Conservation (phyloP, 2,329 filamentous ascomycete genomes). For the Waltergamsia citrina region DNA sequence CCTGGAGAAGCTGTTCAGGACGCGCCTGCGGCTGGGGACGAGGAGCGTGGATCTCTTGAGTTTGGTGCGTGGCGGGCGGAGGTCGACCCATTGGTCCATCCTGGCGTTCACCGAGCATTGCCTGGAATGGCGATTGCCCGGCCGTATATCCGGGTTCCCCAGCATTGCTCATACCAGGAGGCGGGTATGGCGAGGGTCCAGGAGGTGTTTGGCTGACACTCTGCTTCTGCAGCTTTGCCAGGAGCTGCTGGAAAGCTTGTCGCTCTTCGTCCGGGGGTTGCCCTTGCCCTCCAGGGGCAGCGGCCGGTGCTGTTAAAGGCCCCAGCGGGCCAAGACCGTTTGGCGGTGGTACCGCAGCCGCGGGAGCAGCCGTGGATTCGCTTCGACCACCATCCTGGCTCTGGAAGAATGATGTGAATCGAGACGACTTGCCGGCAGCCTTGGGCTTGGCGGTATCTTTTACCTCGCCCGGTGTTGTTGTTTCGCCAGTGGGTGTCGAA, state of each 20-base stretch:
- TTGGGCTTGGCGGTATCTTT: constrained; percentile 38
- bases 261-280: constrained; percentile 56
- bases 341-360: constrained; percentile 1
- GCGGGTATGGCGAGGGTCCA: constrained; percentile 30
- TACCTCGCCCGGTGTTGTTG: constrained; percentile 42
- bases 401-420: constrained; percentile 74
- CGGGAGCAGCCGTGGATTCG: background rate
- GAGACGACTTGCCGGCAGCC: constrained; percentile 57
- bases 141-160: constrained; percentile 20
- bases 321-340: constrained; percentile 4
- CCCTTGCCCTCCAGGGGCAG: no score
- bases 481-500: constrained; percentile 28
- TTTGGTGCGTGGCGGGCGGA: constrained; percentile 26
- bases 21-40: constrained; percentile 41
- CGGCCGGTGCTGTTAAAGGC: background rate
- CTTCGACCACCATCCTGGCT: constrained; percentile 1
- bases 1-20: constrained; percentile 51
- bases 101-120: constrained; percentile 30
- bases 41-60: constrained; percentile 44
- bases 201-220: constrained; percentile 36
- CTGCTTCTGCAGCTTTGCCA: constrained; percentile 69
- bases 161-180: constrained; percentile 20
- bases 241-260: constrained; percentile 73
- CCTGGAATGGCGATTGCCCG: constrained; percentile 34
- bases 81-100: constrained; percentile 32